Evolutionary conservation across 257 asterid genomes (phyloP).

Genomic region (Solanum lycopersicoides): DNA sequence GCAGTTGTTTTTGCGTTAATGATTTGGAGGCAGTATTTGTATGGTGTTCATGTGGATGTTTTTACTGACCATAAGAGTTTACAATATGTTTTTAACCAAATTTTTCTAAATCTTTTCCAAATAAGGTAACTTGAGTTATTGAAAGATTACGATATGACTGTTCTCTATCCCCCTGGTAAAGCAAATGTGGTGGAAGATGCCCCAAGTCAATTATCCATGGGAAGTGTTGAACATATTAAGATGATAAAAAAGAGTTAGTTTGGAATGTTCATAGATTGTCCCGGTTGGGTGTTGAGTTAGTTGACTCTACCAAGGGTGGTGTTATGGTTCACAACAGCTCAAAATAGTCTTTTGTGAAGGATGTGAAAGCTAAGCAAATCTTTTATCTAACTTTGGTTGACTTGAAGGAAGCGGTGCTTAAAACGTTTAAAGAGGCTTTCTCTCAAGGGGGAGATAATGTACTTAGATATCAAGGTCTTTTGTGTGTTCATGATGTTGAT

Average conservation of each 20-base stretch:
- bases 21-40: neutral
- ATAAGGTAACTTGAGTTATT: neutral
- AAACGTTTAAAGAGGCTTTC: too few species aligned
- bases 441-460: neutral
- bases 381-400: neutral
- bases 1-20: neutral
- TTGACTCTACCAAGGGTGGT: too few species aligned
- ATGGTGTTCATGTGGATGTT: neutral
- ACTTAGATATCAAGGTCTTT: neutral
- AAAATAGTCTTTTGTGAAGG: too few species aligned
- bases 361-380: neutral
- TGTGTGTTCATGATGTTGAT: neutral
- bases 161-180: neutral
- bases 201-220: too few species aligned
- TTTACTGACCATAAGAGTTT: neutral
- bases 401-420: neutral
- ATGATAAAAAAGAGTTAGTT: too few species aligned
- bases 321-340: neutral
- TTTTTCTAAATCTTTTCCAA: neutral
- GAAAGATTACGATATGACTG: neutral
- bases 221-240: too few species aligned
- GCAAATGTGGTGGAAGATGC: too few species aligned
- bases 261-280: too few species aligned
- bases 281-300: too few species aligned
- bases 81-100: neutral